Evolutionary conservation across 495 filamentous ascomycete genomes (phyloP), one percentile per base, ranked within the genome.

Genomic region (Xylaria nigripes): DNA sequence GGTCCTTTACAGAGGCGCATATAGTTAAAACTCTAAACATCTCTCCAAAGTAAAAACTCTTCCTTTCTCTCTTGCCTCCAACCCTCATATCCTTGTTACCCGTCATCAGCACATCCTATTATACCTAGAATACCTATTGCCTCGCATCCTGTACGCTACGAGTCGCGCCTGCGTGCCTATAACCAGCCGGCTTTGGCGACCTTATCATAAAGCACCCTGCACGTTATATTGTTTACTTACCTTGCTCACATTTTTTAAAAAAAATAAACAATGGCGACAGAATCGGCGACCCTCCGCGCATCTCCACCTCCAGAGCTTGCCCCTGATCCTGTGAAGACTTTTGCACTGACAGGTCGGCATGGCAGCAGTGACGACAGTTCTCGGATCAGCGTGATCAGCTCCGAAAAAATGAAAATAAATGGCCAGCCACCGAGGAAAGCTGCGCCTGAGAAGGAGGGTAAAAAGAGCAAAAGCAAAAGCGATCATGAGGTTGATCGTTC

Each of bases 401-500:
- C 59, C 13, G 61, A 67, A 27, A 62, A 64, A 50, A 50, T 56
- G 30, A 62, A 64, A 21, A 53, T 67, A 29, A 44, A 50, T 18
- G 29, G 7, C 9, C 45, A 23, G 3, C 45, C 13, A 2, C 8
- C n/a, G n/a, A 21, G 34, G 32, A 54, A 41, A 21, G 41, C 51
- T 30, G 1, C 12, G 6, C 1, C 30, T 7, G 45, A 48, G 10
- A 8, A 43, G 24, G 9, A 18, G 8, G 13, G 10, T 6, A 10
- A 30, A 30, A 30, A 10, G 27, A 30, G 27, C 10, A 30, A 30
- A 3, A 15, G 48, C 45, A 56, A 63, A 19, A 65, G 68, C 38
- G 40, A 48, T 8, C 32, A 32, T 40, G 58, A 25, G 25, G 55
- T 72, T 23, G 69, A 79, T 62, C 74, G 74, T 27, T 71, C 77